Conservation (phyloP, 2,329 filamentous ascomycete genomes). For the Epichloe scottii region DNA sequence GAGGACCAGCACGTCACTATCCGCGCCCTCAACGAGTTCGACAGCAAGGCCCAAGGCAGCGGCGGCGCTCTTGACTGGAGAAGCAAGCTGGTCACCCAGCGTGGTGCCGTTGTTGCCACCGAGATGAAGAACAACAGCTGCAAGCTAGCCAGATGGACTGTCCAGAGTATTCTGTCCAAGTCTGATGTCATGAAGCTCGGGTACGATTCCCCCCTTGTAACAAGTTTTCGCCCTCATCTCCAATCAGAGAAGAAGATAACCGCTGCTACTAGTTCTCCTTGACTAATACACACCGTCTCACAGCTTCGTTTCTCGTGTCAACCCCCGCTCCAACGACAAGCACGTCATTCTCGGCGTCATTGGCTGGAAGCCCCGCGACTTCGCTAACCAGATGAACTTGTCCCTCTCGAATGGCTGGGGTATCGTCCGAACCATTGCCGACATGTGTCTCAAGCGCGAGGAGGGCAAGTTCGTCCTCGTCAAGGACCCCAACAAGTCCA, state of each 20-base stretch:
- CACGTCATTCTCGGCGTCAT: slow-evolving; percentile 93
- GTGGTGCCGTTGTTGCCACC: slow-evolving; percentile 92
- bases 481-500: slow-evolving; percentile 94
- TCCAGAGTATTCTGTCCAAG: slow-evolving; percentile 90
- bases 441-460: slow-evolving; percentile 72
- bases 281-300: slow-evolving; percentile 15
- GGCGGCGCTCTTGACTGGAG: slow-evolving; percentile 96
- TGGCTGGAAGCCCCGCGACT: slow-evolving; percentile 96
- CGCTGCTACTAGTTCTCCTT: neutral
- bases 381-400: slow-evolving; percentile 95
- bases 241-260: too few species aligned
- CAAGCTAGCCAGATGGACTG: slow-evolving; percentile 96
- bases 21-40: slow-evolving; percentile 97
- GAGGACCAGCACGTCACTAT: slow-evolving; percentile 86
- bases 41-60: slow-evolving; percentile 91
- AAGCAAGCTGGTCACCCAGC: slow-evolving; percentile 83
- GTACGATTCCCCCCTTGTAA: slow-evolving; percentile 33
- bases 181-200: slow-evolving; percentile 99
- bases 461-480: slow-evolving; percentile 73
- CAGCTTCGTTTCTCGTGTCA: slow-evolving; percentile 88
- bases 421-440: slow-evolving; percentile 93
- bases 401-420: slow-evolving; percentile 97
- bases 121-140: slow-evolving; percentile 99
- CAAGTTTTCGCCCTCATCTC: neutral
- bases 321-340: slow-evolving; percentile 83